Conservation (phyloP, 331 rosid genomes). For the Rhamnella rubrinervis region DNA sequence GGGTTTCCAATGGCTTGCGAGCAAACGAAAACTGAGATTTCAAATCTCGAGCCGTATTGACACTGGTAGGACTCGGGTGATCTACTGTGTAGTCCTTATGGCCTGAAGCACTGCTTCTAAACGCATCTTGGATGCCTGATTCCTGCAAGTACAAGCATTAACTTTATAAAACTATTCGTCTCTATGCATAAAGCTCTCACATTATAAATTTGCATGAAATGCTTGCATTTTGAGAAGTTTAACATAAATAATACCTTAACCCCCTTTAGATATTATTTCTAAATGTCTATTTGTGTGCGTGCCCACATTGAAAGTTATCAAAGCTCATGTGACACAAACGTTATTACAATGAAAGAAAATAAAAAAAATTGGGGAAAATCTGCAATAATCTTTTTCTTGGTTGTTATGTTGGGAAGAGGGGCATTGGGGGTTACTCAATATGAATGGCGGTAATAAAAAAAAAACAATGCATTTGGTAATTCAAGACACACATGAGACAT, state of each 20-base stretch:
- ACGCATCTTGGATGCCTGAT: slow-evolving; percentile 22
- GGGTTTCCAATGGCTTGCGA: slow-evolving; percentile 45
- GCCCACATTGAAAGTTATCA: no score
- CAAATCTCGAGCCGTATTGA: slow-evolving; percentile 23
- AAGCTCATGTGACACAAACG: no score
- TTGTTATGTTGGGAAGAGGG: no score
- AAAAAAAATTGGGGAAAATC: no score
- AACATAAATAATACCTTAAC: no score
- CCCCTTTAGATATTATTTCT: no score
- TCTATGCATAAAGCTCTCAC: neutral
- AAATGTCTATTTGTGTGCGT: no score
- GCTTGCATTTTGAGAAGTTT: neutral
- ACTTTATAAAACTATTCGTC: neutral
- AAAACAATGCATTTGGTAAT: no score
- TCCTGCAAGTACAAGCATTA: slow-evolving; percentile 39
- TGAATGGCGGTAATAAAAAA: no score
- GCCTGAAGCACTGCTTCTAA: slow-evolving; percentile 22
- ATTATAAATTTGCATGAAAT: neutral
- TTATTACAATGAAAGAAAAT: no score
- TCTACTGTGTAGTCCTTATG: slow-evolving; percentile 17
- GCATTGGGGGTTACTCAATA: no score
- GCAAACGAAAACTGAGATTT: slow-evolving; percentile 60
- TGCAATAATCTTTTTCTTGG: no score
- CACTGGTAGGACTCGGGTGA: slow-evolving; percentile 31
- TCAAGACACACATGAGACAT: neutral